Conservation (phyloP, 257 asterid genomes). For the Leptodermis oblonga region DNA sequence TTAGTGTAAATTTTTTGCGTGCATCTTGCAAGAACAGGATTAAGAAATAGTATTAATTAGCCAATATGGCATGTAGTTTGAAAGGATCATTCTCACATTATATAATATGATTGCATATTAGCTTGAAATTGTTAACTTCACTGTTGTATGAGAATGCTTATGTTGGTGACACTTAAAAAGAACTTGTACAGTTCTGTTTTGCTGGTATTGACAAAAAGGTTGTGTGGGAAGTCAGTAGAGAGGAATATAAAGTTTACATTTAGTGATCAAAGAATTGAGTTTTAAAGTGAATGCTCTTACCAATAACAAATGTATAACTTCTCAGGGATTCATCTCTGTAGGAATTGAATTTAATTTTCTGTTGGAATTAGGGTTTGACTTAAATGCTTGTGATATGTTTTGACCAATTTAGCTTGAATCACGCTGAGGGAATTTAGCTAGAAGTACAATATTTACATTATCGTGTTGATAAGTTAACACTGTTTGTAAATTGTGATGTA, state of each 20-base stretch:
- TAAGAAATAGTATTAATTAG: neutral
- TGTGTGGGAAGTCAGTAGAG: neutral
- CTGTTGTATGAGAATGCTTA: neutral
- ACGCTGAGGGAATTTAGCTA: too few species aligned
- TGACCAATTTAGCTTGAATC: too few species aligned
- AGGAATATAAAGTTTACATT: too few species aligned
- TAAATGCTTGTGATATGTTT: neutral
- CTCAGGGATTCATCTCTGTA: neutral
- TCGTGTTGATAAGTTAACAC: too few species aligned
- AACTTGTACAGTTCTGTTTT: neutral
- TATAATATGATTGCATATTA: neutral
- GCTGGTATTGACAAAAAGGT: neutral
- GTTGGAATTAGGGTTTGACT: neutral
- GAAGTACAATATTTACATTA: too few species aligned
- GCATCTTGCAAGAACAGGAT: neutral
- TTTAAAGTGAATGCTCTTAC: neutral
- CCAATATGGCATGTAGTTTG: neutral
- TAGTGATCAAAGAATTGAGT: neutral
- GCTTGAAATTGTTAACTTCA: too few species aligned
- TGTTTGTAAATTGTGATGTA: too few species aligned
- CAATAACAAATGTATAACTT: neutral
- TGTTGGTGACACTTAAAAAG: neutral
- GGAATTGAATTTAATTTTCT: neutral
- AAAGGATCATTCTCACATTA: neutral
- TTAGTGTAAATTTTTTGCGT: too few species aligned